Conservation (phyloP, 1,284 basidiomycete species). For the Cryptococcus jaspeensis region DNA sequence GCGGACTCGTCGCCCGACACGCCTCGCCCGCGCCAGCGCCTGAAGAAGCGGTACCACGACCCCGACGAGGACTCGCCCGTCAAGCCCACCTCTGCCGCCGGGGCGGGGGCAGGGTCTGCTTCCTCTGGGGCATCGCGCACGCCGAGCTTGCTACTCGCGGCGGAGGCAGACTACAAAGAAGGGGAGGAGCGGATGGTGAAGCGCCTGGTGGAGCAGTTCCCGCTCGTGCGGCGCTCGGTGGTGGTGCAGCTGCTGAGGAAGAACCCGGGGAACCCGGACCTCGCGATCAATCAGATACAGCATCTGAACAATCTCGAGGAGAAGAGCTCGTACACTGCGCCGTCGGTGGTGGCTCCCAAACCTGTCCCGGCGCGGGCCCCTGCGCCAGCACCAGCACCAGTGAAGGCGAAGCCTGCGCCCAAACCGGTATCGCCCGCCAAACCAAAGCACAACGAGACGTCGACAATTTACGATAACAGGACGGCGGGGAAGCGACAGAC, state of each 20-base stretch:
- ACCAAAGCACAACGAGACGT: slow-evolving; percentile 41
- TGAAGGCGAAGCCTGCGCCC: not conserved
- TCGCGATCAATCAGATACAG: slow-evolving; percentile 21
- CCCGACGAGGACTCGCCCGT: slow-evolving; percentile 18
- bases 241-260: slow-evolving; percentile 18
- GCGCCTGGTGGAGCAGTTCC: slow-evolving; percentile 23
- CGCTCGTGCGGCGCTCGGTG: slow-evolving; percentile 9
- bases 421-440: slow-evolving; percentile 16
- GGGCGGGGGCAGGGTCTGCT: not conserved
- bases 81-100: not conserved
- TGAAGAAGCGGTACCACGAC: slow-evolving; percentile 15
- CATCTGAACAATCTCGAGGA: slow-evolving; percentile 4
- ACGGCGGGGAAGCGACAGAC: slow-evolving; percentile 60
- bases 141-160: slow-evolving; percentile 19
- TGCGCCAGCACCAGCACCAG: not conserved
- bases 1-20: slow-evolving; percentile 15
- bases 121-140: slow-evolving; percentile 12
- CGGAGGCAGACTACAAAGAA: slow-evolving; percentile 3
- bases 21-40: slow-evolving; percentile 12
- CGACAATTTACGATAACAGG: slow-evolving; percentile 52
- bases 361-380: too few relatives aligned
- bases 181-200: slow-evolving; percentile 18
- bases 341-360: not conserved
- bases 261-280: slow-evolving; percentile 15
- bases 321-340: not conserved